Base-by-base conservation (phyloP, 73 alveolate species). In the Paramecium sexaurelia region DNA sequence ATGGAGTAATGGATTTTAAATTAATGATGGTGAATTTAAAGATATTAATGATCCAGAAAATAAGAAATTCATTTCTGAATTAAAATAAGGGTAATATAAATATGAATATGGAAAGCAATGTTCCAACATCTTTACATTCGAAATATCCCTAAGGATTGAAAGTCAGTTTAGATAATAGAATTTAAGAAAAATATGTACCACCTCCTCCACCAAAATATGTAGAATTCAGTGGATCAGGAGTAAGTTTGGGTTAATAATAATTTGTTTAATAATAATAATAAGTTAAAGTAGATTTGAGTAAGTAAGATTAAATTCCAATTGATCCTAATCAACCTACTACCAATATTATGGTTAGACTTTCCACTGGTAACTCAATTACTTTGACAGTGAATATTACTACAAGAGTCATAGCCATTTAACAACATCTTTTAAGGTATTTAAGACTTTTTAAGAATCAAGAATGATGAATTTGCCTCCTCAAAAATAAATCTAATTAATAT, bases 141-240 rank as follows among this genome's bases (percentile, higher is more conserved):
- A 94, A 95, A 67, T 95, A 91, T 75, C 95, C 93, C 15, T 27
- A 93, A 36, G 94, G 95, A 35, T 92, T 93, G 22, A 92, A 92
- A 68, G 98, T 95, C 0, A 86, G 95, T 13, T 75, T 95, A 2
- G 98, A 94, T 35, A 97, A 95, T 75, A 94, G 78, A 43, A 94
- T 95, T 51, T 22, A 67, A 56, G 96, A 95, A 32, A 92, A 85
- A 27, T 95, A 94, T 84, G 91, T 93, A 55, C 97, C 97, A 15
- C 98, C 98, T 3, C 93, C 98, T 84, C 98, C 98, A 9, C 98
- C 98, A 3, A 92, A 95, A 56, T 95, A 95, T 86, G 95, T 94
- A 20, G 97, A 96, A 33, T 95, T 92, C 45, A 84, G 94, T 19
- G 98, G 98, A 36, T 75, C 75, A 17, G 98, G 98, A 2, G 45